Conservation (phyloP, 2,329 filamentous ascomycete species). For the Fusarium chuoi region DNA sequence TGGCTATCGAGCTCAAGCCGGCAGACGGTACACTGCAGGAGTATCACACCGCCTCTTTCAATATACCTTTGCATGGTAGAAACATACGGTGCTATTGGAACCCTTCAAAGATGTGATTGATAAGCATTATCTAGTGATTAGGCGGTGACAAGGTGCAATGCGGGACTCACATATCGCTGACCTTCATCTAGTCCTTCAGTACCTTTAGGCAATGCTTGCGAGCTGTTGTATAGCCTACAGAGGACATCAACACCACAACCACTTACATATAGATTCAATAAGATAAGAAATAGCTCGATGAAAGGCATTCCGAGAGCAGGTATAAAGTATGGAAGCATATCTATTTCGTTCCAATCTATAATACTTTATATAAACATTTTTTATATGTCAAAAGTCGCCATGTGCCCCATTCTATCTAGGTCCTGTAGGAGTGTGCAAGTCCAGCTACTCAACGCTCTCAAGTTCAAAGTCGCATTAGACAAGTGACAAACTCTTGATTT, state of each 20-base stretch:
- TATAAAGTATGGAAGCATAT: not conserved
- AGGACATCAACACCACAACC: not conserved
- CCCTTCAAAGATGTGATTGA: not conserved
- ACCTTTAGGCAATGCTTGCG: not conserved
- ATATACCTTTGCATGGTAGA: fast-evolving
- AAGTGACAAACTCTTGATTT: not conserved
- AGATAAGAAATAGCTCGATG: not conserved
- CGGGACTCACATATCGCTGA: fast-evolving
- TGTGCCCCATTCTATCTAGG: not conserved
- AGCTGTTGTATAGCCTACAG: too few species aligned
- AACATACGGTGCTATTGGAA: too few species aligned
- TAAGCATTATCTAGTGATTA: not conserved
- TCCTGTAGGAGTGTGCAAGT: fast-evolving
- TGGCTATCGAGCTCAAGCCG: not conserved
- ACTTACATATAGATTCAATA: not conserved
- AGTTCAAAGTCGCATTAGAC: not conserved
- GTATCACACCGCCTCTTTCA: not conserved
- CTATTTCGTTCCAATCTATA: not conserved
- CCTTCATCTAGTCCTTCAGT: not conserved
- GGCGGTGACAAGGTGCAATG: not conserved
- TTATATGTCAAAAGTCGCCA: not conserved
- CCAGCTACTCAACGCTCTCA: too few species aligned
- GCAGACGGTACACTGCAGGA: not conserved
- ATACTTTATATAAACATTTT: not conserved
- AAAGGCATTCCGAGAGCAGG: fast-evolving